Evolutionary conservation across 495 filamentous ascomycete species (phyloP), one percentile per base, ranked within the genome.

Genomic region (Xylaria sp.): DNA sequence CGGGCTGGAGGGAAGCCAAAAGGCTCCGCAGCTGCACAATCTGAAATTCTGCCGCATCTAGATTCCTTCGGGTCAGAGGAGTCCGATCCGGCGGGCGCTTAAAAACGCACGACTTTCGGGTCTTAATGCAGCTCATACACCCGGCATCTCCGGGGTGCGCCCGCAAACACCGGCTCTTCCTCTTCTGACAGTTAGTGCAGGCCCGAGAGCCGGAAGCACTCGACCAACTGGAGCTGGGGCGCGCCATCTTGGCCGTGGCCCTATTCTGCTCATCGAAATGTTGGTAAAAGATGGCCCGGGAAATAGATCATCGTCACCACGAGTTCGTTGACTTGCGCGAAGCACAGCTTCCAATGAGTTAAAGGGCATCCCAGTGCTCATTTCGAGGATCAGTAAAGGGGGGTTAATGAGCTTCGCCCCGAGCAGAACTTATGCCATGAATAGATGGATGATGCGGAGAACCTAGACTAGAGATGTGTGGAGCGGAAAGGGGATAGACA

Each of bases 51-150:
- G 78, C 78, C 24, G 70, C 74, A 61, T 81, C 79, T 12, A 80
- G 61, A 53, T 81, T 81, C 61, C 79, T 80, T 50, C 79, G 66
- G 5, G 79, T 81, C 24, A 80, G 50, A 35, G 79, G 77, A n/a
- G 80, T 77, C 33, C 79, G 72, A n/a, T 74, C 53, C 24, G 79
- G 77, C 17, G 72, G 73, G 50, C 73, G 70, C 48, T 75, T 70
- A 43, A 79, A 80, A 24, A 75, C 72, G 48, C 79, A 81, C 26
- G 57, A 69, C 61, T 72, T 73, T 26, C 71, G 71, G 58, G 75
- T 64, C 64, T 72, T 73, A 14, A 68, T 61, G 65, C 79, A 81
- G 61, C 74, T 80, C 17, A 68, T 57, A 61, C 79, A 81, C 19
- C 77, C 75, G 31, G 73, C 70, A n/a, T 77, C 77, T 2, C 77